A percentile compares a stretch with the other conserved stretches of the same genome.
These are phyloP conservation scores for Komagataella populi DNA, from an alignment of 805 yeast species.

Conservation along the genomic window DNA sequence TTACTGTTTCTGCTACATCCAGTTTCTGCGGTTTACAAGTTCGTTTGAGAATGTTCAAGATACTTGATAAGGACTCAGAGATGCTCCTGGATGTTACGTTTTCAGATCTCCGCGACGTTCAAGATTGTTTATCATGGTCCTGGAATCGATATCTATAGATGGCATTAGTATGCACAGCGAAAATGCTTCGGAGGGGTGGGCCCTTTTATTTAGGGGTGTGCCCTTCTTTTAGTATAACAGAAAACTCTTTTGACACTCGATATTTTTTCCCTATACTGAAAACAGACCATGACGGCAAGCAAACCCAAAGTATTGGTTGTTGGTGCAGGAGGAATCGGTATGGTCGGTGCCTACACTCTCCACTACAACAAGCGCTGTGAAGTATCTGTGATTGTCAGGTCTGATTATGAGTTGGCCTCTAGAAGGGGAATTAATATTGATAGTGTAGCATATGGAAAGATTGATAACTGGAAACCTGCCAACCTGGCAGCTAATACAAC, in stretches of 20 bases:
- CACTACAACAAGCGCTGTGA: conserved; percentile 27
- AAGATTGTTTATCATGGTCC: conserved; percentile 46
- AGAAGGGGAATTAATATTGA: conserved; percentile 42
- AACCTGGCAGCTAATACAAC: conserved; percentile 24
- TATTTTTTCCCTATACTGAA: neutral
- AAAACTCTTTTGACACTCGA: neutral
- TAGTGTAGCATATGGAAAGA: conserved; percentile 45
- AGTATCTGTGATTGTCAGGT: conserved; percentile 47
- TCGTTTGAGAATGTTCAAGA: conserved; percentile 19
- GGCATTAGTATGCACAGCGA: neutral
- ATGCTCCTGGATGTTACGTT: conserved; percentile 31
- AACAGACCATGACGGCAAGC: conserved; percentile 3
- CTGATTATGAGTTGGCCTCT: conserved; percentile 41
- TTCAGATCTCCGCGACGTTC: conserved; percentile 36
- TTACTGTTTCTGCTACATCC: conserved; percentile 22
- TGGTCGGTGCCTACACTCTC: conserved; percentile 58
- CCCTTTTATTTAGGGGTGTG: neutral
- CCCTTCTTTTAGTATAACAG: neutral
- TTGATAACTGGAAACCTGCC: conserved; percentile 43
- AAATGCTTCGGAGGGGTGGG: neutral
- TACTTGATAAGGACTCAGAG: conserved; percentile 3
- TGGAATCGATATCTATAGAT: neutral
- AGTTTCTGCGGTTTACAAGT: conserved; percentile 25
- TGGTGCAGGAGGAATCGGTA: conserved; percentile 81
- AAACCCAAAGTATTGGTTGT: conserved; percentile 38